phyloP scores from a whole-genome alignment of 805 yeast species.

The Candida arabinofermentans region DNA sequence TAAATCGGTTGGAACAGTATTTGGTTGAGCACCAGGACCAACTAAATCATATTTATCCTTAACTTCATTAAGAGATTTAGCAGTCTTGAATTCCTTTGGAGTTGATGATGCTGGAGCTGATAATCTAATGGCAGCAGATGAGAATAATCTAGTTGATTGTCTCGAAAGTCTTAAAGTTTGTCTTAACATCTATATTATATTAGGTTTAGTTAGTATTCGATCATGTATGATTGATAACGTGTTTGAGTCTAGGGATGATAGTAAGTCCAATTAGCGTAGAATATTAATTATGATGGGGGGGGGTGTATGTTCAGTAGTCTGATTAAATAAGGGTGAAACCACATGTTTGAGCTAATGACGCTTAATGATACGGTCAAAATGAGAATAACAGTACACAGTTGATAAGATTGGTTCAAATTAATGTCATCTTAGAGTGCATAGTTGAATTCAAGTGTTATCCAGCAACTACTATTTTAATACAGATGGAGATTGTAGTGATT shows the following conservation, averaged over 20 bases:
- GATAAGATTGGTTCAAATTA: too few relatives aligned
- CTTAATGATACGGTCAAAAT: too few relatives aligned
- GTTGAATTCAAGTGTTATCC: too few relatives aligned
- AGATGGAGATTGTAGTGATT: too few relatives aligned
- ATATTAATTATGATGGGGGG: too few relatives aligned
- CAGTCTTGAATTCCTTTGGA: constrained; percentile 52
- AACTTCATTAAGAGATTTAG: constrained; percentile 70
- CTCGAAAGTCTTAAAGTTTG: constrained; percentile 33
- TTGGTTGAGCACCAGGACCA: constrained; percentile 85
- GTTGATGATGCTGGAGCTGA: constrained; percentile 21
- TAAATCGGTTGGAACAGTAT: constrained; percentile 85
- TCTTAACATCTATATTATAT: constrained; percentile 28
- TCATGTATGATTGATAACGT: neutral
- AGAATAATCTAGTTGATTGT: constrained; percentile 31
- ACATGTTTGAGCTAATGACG: too few relatives aligned
- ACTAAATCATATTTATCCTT: constrained; percentile 71
- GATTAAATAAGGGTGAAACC: too few relatives aligned
- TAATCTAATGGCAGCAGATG: constrained; percentile 27
- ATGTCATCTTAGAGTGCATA: too few relatives aligned
- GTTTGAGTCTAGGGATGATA: neutral
- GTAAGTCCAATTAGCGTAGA: neutral
- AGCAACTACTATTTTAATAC: too few relatives aligned
- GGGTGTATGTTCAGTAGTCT: too few relatives aligned
- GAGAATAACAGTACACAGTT: too few relatives aligned
- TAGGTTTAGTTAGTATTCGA: constrained; percentile 5